Evolutionary conservation across 306 rosid species (phyloP), one percentile per base, ranked within the genome.

Genomic region (Biancaea sappan): DNA sequence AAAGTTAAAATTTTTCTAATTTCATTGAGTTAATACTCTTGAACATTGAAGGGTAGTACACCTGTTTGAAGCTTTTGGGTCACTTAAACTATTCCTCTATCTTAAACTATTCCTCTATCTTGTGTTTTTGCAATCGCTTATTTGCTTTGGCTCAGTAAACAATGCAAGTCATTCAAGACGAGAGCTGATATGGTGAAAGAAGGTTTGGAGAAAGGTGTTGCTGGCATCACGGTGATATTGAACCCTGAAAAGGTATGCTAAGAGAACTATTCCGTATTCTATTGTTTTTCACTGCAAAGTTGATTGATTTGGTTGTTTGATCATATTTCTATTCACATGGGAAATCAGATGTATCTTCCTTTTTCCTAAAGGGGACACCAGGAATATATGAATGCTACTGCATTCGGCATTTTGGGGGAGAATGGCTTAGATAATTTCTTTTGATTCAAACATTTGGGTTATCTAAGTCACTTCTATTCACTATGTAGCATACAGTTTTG

Each of bases 181-280:
- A 87, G 90, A 69, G 98, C 98, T 32, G 12, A 12, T 31, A 22
- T 65, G 81, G 97, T 88, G 84, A 87, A 86, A 77, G 77, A 66
- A 50, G 90, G 93, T 40, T 32, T 94, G 26, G 91, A 86, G 90
- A 62, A 70, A 18, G 77, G 80, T 6, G 69, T 61, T 62, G 1
- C 72, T 74, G 93, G 90, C 53, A 59, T 94, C 71, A 63, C 48
- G 38, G 95, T 90, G 80, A 56, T 71, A 34, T 28, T 90, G 79
- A 94, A 94, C 41, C 97, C 96, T 50, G 84, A 86, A 12, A 88
- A 87, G 97, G 99, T 90, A 86, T 25, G 50, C 56, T 47, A 46
- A 10, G 41, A 40, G 29, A 44, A 25, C 43, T 62, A n/a, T 67
- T 71, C 35, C 46, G 44, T 66, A 4, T 60, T 41, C n/a, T 47